A percentile compares a stretch with the other conserved stretches of the same genome.
These are phyloP conservation scores for Dendrobium huoshanense DNA, from an alignment of 106 monocot genomes.

Conservation along the genomic window DNA sequence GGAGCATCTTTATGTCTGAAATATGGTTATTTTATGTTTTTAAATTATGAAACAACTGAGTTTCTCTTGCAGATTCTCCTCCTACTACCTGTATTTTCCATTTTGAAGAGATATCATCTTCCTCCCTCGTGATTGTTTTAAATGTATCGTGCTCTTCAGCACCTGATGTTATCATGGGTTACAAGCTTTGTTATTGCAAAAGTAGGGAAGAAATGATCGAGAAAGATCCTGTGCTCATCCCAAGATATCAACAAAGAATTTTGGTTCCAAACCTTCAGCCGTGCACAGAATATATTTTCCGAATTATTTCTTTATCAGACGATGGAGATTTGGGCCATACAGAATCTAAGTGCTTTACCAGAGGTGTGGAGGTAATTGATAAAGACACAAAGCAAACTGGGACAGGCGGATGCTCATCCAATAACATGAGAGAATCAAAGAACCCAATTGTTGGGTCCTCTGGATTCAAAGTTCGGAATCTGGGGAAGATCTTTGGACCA, in stretches of 20 bases:
- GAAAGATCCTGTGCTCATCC: constrained; percentile 48
- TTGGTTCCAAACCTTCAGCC: constrained; percentile 66
- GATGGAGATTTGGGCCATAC: constrained; percentile 69
- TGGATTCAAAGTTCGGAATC: constrained; percentile 77
- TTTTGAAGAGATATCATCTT: constrained; percentile 57
- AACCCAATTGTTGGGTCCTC: constrained; percentile 23
- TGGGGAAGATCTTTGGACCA: constrained; percentile 52
- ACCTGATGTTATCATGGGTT: constrained; percentile 46
- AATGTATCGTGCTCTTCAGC: constrained; percentile 37
- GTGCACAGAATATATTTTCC: constrained; percentile 70
- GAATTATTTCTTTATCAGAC: constrained; percentile 68
- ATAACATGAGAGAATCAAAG: too few relatives aligned
- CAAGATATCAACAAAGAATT: constrained; percentile 50
- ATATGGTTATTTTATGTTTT: neutral
- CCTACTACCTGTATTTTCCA: constrained; percentile 7
- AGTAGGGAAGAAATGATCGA: constrained; percentile 29
- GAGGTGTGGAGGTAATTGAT: constrained; percentile 37
- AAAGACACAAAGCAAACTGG: too few relatives aligned
- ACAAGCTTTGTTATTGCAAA: constrained; percentile 80
- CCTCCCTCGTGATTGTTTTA: constrained; percentile 48
- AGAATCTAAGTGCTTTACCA: constrained; percentile 68
- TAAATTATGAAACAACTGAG: neutral
- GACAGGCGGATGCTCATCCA: too few relatives aligned
- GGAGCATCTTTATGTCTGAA: constrained; percentile 1
- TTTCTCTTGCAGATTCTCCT: constrained; percentile 6